These are phyloP conservation scores for Megacollybia marginata DNA, from an alignment of 768 basidiomycete genomes.

Conservation along the genomic window DNA sequence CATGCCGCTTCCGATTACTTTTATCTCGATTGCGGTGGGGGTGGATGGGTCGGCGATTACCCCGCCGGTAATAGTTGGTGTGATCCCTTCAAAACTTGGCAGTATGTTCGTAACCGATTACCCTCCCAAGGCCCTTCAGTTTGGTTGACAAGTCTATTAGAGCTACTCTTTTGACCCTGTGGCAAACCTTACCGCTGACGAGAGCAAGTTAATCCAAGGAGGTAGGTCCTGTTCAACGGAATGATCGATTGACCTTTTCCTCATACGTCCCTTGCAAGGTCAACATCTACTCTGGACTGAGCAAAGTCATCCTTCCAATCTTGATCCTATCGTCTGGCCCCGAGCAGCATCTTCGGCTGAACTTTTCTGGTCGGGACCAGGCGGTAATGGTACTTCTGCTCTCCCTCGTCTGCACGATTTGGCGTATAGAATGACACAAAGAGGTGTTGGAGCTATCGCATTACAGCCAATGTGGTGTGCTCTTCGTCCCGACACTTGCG, in stretches of 20 bases:
- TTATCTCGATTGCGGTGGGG: constrained; percentile 75
- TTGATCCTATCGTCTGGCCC: constrained; percentile 44
- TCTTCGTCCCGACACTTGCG: constrained; percentile 49
- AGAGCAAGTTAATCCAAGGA: constrained; percentile 56
- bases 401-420: constrained; percentile 63
- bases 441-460: constrained; percentile 52
- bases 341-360: constrained; percentile 40
- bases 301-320: constrained; percentile 31
- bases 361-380: constrained; percentile 50
- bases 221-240: constrained; percentile 27
- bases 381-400: constrained; percentile 35
- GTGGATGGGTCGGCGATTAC: constrained; percentile 54
- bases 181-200: constrained; percentile 39
- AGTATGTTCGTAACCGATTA: constrained; percentile 48
- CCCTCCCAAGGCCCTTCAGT: no score
- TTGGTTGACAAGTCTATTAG: constrained; percentile 8
- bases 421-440: constrained; percentile 49
- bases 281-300: constrained; percentile 49
- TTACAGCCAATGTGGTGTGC: constrained; percentile 74
- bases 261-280: constrained; percentile 59
- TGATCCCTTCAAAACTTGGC: constrained; percentile 78
- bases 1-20: constrained; percentile 72
- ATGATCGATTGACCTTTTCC: constrained; percentile 25
- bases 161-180: constrained; percentile 69
- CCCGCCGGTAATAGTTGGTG: constrained; percentile 53